These are phyloP conservation scores for Penicillium sp. DNA, from an alignment of 2,329 filamentous ascomycete species.

Conservation along the genomic window DNA sequence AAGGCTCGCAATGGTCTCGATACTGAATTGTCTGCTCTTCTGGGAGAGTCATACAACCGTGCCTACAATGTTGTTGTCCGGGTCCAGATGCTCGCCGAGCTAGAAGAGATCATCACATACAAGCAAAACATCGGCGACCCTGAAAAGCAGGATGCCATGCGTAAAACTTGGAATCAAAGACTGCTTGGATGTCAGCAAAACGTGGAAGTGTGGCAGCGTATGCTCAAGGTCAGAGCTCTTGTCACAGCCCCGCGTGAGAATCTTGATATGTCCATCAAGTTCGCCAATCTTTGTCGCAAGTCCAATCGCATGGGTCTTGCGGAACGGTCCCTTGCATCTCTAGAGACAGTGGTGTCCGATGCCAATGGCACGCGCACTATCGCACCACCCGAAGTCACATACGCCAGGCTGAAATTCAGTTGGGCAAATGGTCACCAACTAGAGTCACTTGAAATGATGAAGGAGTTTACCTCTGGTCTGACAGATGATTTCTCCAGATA, in stretches of 20 bases:
- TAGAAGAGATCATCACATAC: slow-evolving; percentile 96
- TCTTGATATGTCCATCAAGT: slow-evolving; percentile 99
- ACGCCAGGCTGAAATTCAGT: slow-evolving; percentile 93
- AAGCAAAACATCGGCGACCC: slow-evolving; percentile 75
- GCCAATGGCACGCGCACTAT: slow-evolving; percentile 34
- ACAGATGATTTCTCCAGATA: slow-evolving; percentile 49
- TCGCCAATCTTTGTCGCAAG: slow-evolving; percentile 94
- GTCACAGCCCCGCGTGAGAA: slow-evolving; percentile 89
- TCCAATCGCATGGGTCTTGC: slow-evolving; percentile 88
- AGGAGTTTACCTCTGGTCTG: slow-evolving; percentile 53
- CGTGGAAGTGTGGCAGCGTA: slow-evolving; percentile 95
- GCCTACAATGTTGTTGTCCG: slow-evolving; percentile 97
- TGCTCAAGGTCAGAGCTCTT: slow-evolving; percentile 86
- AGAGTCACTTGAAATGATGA: slow-evolving; percentile 51
- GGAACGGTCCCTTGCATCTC: slow-evolving; percentile 83
- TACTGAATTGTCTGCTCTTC: slow-evolving; percentile 84
- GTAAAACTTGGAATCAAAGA: slow-evolving; percentile 88
- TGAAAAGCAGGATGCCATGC: slow-evolving; percentile 82
- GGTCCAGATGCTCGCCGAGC: slow-evolving; percentile 95
- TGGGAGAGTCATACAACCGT: slow-evolving; percentile 97
- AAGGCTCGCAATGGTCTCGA: slow-evolving; percentile 89
- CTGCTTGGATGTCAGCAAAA: slow-evolving; percentile 92
- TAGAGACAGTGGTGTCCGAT: slow-evolving; percentile 62
- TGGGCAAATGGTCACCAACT: slow-evolving; percentile 74
- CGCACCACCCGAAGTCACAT: slow-evolving; percentile 67